Conservation (phyloP, 2,329 filamentous ascomycete genomes). For the Diaporthe citrichinensis region DNA sequence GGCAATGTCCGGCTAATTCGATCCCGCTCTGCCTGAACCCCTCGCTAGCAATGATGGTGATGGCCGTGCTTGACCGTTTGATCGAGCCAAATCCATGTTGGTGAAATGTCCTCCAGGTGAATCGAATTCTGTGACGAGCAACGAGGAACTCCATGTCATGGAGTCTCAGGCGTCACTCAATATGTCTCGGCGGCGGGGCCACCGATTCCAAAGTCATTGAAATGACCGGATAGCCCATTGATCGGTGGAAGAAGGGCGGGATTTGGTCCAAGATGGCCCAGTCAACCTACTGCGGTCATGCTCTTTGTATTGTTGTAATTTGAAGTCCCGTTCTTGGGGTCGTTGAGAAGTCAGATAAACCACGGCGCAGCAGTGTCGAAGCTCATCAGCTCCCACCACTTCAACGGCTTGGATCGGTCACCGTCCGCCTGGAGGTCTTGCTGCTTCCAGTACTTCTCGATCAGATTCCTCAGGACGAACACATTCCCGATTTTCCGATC, state of each 20-base stretch:
- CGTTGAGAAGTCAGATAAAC: conserved; percentile 50
- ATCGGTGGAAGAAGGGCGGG: neutral
- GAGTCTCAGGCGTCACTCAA: neutral
- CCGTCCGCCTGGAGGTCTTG: conserved; percentile 55
- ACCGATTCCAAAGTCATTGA: neutral
- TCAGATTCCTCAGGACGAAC: conserved; percentile 57
- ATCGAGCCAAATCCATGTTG: neutral
- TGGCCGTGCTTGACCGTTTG: neutral
- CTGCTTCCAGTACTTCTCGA: conserved; percentile 62
- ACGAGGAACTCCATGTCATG: neutral
- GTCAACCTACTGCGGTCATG: neutral
- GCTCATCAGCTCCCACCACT: conserved; percentile 57
- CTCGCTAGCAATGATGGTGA: neutral
- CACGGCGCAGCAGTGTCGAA: conserved; percentile 51
- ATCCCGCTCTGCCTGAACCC: conserved; percentile 1
- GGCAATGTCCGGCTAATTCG: conserved; percentile 8
- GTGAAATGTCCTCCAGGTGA: conserved; percentile 4
- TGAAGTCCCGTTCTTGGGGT: neutral
- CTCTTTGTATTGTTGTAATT: neutral
- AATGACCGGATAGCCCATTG: neutral
- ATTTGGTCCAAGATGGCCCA: neutral
- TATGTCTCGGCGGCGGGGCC: neutral
- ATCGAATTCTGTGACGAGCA: neutral
- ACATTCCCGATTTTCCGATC: conserved; percentile 62
- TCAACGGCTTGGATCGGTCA: conserved; percentile 47